A percentile compares a stretch with the other conserved stretches of the same genome.
Conservation (phyloP, 192 early-diverging fungal species). For the Lobulomyces angularis region DNA sequence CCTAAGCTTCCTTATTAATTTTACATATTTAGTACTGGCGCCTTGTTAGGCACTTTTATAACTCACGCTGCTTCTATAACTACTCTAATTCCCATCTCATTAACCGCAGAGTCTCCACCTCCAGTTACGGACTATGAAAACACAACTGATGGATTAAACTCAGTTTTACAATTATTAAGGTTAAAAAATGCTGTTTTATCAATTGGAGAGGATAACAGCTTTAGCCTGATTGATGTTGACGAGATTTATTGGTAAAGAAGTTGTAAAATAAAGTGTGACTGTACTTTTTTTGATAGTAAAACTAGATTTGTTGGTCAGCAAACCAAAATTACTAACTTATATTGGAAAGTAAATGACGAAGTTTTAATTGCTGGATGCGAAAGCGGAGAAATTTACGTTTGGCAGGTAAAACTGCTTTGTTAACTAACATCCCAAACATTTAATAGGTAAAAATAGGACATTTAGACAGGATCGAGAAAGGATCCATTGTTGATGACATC, state of each 20-base stretch:
- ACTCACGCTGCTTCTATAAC: constrained; percentile 13
- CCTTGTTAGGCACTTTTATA: constrained; percentile 44
- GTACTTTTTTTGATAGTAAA: neutral
- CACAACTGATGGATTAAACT: constrained; percentile 32
- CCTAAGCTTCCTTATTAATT: neutral
- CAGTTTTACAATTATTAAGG: constrained; percentile 24
- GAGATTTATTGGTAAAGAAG: constrained; percentile 50
- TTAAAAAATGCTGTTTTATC: constrained; percentile 38
- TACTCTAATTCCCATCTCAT: constrained; percentile 11
- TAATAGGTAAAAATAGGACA: constrained; percentile 58
- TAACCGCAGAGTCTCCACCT: constrained; percentile 26
- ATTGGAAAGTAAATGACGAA: constrained; percentile 58
- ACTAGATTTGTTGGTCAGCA: constrained; percentile 46
- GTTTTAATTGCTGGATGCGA: constrained; percentile 47
- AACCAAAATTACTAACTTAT: constrained; percentile 34
- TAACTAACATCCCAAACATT: neutral
- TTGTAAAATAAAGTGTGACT: neutral
- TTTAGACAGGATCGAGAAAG: constrained; percentile 52
- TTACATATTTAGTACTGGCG: constrained; percentile 23
- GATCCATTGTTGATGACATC: constrained; percentile 39
- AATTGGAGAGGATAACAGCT: constrained; percentile 52
- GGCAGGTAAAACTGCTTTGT: constrained; percentile 46
- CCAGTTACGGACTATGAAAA: constrained; percentile 37
- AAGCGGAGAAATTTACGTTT: constrained; percentile 55
- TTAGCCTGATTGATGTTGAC: constrained; percentile 60